Percentiles rank a stretch among this genome's conserved stretches.
Conservation (phyloP, 805 yeast species). For the Schwanniomyces occidentalis region DNA sequence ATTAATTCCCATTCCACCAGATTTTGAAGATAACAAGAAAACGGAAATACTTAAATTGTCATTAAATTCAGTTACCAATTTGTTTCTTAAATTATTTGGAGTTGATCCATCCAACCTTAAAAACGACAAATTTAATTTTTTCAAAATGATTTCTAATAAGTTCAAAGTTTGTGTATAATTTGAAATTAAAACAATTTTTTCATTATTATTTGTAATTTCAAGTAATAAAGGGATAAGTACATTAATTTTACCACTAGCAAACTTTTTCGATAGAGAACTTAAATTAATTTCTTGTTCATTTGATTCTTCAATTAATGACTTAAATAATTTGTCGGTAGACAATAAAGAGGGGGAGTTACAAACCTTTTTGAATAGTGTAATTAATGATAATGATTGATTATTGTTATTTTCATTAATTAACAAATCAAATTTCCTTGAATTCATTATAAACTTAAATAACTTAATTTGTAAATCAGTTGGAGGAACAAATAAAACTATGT, state of each 20-base stretch:
- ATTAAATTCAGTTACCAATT: conserved; percentile 71
- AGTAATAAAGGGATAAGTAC: conserved; percentile 57
- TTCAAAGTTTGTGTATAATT: conserved; percentile 88
- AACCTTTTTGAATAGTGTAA: conserved; percentile 72
- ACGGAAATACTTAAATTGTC: conserved; percentile 47
- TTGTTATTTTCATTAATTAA: conserved; percentile 25
- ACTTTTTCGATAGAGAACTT: conserved; percentile 9
- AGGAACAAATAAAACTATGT: conserved; percentile 71
- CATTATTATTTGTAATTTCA: conserved; percentile 47
- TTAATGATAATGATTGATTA: conserved; percentile 60
- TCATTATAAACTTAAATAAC: conserved; percentile 53
- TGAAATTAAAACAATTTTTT: conserved; percentile 83
- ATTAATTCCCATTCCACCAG: conserved; percentile 94
- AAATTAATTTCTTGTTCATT: conserved; percentile 26
- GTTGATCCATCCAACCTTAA: conserved; percentile 84
- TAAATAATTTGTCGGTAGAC: conserved; percentile 47
- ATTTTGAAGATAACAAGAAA: conserved; percentile 80
- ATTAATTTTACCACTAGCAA: conserved; percentile 62
- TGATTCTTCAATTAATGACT: conserved; percentile 9
- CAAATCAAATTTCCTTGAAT: conserved; percentile 33
- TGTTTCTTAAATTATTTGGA: conserved; percentile 62
- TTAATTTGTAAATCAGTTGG: conserved; percentile 65
- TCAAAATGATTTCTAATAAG: conserved; percentile 59
- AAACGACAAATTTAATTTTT: conserved; percentile 49
- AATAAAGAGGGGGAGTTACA: conserved; percentile 80